Conservation (phyloP, 164 flowering plant genomes). For the Vitis labrusca region DNA sequence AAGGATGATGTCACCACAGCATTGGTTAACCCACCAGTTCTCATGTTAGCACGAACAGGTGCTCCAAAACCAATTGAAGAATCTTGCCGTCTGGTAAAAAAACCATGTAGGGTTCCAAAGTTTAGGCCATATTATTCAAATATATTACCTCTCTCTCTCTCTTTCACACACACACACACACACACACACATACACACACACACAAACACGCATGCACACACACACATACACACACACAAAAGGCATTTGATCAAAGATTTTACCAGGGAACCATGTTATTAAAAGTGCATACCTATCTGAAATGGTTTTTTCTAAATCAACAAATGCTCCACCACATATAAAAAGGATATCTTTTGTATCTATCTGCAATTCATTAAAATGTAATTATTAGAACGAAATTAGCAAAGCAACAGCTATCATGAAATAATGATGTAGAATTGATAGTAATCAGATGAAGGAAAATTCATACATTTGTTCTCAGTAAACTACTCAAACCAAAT, state of each 20-base stretch:
- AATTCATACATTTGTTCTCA: neutral
- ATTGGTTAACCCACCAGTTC: slow-evolving; percentile 64
- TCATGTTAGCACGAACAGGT: slow-evolving; percentile 97
- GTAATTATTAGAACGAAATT: neutral
- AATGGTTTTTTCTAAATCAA: slow-evolving; percentile 94
- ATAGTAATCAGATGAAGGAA: neutral
- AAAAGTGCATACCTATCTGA: slow-evolving; percentile 72
- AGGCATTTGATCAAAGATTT: neutral
- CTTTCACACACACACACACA: too few relatives aligned
- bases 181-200: too few relatives aligned
- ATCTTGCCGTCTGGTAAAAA: slow-evolving; percentile 78
- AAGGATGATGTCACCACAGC: slow-evolving; percentile 82
- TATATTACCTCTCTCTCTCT: too few relatives aligned
- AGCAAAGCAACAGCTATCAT: neutral
- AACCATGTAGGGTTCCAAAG: neutral
- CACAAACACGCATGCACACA: too few relatives aligned
- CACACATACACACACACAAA: too few relatives aligned
- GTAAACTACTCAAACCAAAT: neutral
- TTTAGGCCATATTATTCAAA: too few relatives aligned
- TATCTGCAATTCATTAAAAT: slow-evolving; percentile 53
- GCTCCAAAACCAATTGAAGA: slow-evolving; percentile 99
- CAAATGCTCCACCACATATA: slow-evolving; percentile 98
- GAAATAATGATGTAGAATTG: neutral
- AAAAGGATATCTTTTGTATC: slow-evolving; percentile 98
- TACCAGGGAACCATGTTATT: neutral